phyloP scores from a whole-genome alignment of 225 moss, liverwort and hornwort genomes.

The Physcomitrium patens region DNA sequence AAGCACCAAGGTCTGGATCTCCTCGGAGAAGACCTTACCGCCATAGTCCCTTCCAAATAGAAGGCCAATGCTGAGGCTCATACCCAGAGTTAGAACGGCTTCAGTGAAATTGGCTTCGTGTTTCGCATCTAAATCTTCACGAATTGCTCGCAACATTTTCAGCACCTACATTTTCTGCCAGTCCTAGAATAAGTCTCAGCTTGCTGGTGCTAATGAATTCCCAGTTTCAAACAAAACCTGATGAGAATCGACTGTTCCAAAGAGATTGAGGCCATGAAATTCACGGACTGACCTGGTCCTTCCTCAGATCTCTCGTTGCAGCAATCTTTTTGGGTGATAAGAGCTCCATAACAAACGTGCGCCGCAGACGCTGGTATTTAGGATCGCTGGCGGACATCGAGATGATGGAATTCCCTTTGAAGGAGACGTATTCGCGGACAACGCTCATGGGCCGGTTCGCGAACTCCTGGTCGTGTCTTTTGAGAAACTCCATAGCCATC shows the following conservation, averaged over 20 bases:
- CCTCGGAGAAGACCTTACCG: conserved; percentile 41
- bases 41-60: conserved; percentile 50
- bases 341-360: conserved; percentile 47
- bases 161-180: conserved; percentile 48
- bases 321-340: conserved; percentile 54
- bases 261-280: too few relatives aligned
- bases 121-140: conserved; percentile 57
- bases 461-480: conserved; percentile 50
- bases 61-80: conserved; percentile 48
- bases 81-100: conserved; percentile 37
- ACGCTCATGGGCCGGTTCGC: conserved; percentile 45
- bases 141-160: conserved; percentile 47
- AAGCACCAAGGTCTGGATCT: conserved; percentile 36
- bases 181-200: conserved; percentile 46
- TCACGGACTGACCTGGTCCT: conserved; percentile 42
- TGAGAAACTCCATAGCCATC: conserved; percentile 57
- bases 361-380: conserved; percentile 35
- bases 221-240: too few relatives aligned
- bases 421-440: conserved; percentile 37
- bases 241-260: too few relatives aligned
- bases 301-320: conserved; percentile 33
- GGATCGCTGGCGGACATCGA: conserved; percentile 49
- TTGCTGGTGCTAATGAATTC: conserved; percentile 16
- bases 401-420: conserved; percentile 46
- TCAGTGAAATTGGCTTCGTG: conserved; percentile 44